Evolutionary conservation across 2,329 filamentous ascomycete species (phyloP), one percentile per base, ranked within the genome.

Genomic region (Erysiphe pulchra): DNA sequence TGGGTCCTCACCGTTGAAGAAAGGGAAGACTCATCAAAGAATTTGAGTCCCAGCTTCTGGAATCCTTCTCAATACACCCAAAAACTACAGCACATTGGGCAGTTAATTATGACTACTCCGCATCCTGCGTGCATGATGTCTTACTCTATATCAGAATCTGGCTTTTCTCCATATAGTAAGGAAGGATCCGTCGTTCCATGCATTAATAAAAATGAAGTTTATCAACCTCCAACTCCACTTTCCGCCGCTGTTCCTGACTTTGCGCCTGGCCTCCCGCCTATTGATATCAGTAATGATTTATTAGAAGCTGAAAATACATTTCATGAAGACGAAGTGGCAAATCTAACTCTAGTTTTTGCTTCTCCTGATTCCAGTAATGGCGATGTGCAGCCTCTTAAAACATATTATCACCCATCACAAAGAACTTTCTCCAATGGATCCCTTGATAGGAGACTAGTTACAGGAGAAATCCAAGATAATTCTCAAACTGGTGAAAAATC

Each of bases 1-100:
- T 95, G 83, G 67, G 71, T 94, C 17, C 62, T 92, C 48, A 70
- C 73, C 1, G 67, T 76, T 56, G 70, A 76, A 12, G 72, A 83
- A 50, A 77, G 87, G 50, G 75, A 85, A 52, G 67, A 75, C 38
- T 69, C 73, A 17, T 82, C 81, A 36, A 81, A 79, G 57, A 80
- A 80, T 54, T 71, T 79, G 16, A 85, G 85, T 9, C 72, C 74
- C n/a, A 59, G 63, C 34, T 61, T 63, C 45, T 56, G 58, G 40
- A 54, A 51, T 9, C 52, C 47, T 18, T 46, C 46, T 34, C 51
- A 53, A 39, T 50, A 45, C 37, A 24, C 43, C 32, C 45, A 48
- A 17, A 51, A 50, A 50, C 36, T 47, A 24, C 53, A 52, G n/a
- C 49, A 52, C 12, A 50, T 56, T 46, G 52, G 52, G 2, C 49